Conservation (phyloP, 257 asterid genomes). For the Eucommia ulmoides region DNA sequence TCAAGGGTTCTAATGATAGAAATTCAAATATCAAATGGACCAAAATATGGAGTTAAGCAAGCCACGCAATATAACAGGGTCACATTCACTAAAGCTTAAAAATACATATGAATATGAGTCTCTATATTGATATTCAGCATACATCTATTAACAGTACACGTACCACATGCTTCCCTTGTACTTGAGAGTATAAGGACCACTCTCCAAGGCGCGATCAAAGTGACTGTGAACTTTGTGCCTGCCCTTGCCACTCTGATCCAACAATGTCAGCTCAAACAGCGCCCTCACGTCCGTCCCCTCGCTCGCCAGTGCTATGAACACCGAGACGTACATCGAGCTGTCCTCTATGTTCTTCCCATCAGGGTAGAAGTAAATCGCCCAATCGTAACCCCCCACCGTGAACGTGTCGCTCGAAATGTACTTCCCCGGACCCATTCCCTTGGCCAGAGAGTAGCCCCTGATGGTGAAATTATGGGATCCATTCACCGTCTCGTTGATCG, state of each 20-base stretch:
- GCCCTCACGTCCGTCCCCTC: slow-evolving; percentile 90
- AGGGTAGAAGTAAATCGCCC: slow-evolving; percentile 86
- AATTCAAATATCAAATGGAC: neutral
- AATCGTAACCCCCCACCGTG: slow-evolving; percentile 66
- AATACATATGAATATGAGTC: neutral
- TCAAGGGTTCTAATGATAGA: neutral
- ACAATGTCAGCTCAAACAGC: slow-evolving; percentile 58
- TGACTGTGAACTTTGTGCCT: slow-evolving; percentile 85
- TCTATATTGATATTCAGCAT: too few species aligned
- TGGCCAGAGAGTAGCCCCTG: slow-evolving; percentile 75
- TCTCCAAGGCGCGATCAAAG: slow-evolving; percentile 80
- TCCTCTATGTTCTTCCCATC: slow-evolving; percentile 81
- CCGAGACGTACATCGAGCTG: slow-evolving; percentile 58
- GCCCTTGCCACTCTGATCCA: slow-evolving; percentile 87
- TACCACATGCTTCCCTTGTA: slow-evolving; percentile 97
- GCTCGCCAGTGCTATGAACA: slow-evolving; percentile 70
- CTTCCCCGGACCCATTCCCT: slow-evolving; percentile 80
- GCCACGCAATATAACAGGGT: neutral
- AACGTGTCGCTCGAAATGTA: slow-evolving; percentile 65
- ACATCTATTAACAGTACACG: neutral
- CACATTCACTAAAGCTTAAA: neutral
- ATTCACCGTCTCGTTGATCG: slow-evolving; percentile 73
- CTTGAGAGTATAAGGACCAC: slow-evolving; percentile 78
- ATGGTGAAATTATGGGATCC: slow-evolving; percentile 80
- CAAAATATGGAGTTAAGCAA: neutral